A percentile compares a stretch with the other conserved stretches of the same genome.
Evolutionary conservation across 768 basidiomycete species (phyloP).

Genomic region (Serendipita sp.): DNA sequence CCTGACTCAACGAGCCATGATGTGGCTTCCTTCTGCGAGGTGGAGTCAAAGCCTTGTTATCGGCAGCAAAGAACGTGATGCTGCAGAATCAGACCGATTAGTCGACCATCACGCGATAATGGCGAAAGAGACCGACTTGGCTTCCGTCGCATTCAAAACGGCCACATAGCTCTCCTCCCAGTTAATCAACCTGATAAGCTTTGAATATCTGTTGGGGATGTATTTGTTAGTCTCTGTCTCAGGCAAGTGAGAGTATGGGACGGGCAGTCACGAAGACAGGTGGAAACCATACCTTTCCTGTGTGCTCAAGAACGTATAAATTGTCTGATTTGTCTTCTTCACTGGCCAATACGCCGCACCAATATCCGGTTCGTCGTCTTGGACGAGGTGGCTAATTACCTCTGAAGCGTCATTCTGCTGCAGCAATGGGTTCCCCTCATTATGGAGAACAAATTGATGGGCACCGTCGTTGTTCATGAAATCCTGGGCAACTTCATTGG

Average conservation of each 20-base stretch:
- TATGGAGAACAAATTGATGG: no score
- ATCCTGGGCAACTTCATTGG: not conserved
- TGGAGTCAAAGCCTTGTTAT: slow-evolving; percentile 27
- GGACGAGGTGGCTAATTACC: not conserved
- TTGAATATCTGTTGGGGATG: not conserved
- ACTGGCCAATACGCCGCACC: not conserved
- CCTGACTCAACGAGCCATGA: slow-evolving; percentile 16
- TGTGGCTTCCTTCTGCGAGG: slow-evolving; percentile 12
- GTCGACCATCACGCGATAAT: not conserved
- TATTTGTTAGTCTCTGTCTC: not conserved
- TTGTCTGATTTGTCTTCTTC: not conserved
- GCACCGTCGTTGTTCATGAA: no score
- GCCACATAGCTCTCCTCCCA: not conserved
- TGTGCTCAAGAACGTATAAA: not conserved
- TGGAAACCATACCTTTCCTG: not conserved
- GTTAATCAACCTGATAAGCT: not conserved
- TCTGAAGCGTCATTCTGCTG: no score
- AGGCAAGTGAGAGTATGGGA: not conserved
- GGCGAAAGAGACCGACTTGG: not conserved
- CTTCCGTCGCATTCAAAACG: not conserved
- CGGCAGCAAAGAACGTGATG: slow-evolving; percentile 39
- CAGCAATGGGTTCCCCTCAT: no score
- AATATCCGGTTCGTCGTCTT: not conserved
- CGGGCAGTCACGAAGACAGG: not conserved
- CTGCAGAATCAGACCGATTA: slow-evolving; percentile 15